Base-by-base conservation (phyloP, 441 rosid genomes). In the Mallotus repandus region DNA sequence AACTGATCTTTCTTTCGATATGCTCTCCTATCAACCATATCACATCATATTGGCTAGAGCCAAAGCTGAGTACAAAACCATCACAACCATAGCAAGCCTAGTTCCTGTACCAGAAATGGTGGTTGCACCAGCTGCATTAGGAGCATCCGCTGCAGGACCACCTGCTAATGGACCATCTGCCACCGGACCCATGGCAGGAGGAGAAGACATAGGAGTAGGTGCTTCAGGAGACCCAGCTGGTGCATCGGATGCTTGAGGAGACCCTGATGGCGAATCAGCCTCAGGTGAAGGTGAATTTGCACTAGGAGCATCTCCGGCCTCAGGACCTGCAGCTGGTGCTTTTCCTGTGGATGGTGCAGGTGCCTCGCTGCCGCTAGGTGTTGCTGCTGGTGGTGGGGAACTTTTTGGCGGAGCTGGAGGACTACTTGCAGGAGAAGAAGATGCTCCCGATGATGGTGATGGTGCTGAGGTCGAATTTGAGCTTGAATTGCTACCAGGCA, bases 401-500 rank as follows among this genome's bases (percentile, higher is more conserved):
- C 46, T 54, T n/a, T 41, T 21, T 8, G 74, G 16, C 0, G 74
- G 29, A 21, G 66, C 13, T 4, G 21, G 5, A 10, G 56, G 15
- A 15, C 43, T 32, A 1, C 48, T n/a, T 11, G 41, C 53, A 1
- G 73, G 63, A 11, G 63, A 9, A 8, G 64, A 9, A 16, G 73
- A 69, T 56, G 79, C 9, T 4, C 46, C 18, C 0, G 79, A 74
- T 18, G 83, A 67, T 57, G 86, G 85, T 32, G 57, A 19, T 50
- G 76, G 83, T n/a, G 88, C 76, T 19, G 88, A 76, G 29, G 43
- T 59, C 18, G 86, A 50, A 10, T 58, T 75, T 0, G 77, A 16
- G 18, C 88, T 86, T 38, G 55, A n/a, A 69, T 38, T 63, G 45
- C 41, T 29, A 29, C 82, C 62, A 7, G 89, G 81, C 60, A 88